Conservation (phyloP, 495 filamentous ascomycete species). For the Cetradonia linearis region DNA sequence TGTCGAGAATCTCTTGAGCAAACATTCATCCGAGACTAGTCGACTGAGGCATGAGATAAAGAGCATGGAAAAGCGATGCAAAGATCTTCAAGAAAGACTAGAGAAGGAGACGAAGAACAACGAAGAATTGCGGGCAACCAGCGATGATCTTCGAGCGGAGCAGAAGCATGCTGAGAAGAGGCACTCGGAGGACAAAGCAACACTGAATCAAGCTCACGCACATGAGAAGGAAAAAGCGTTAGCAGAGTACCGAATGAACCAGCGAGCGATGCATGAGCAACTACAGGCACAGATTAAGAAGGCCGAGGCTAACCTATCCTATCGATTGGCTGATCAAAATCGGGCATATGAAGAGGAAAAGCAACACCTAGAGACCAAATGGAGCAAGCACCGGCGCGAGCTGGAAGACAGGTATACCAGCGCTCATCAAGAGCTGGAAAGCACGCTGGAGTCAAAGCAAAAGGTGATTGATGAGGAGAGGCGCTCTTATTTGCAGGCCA, state of each 20-base stretch:
- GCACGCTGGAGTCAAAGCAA: constrained; percentile 14
- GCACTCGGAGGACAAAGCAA: constrained; percentile 21
- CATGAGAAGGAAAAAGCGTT: constrained; percentile 22
- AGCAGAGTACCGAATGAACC: constrained; percentile 23
- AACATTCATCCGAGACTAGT: constrained; percentile 40
- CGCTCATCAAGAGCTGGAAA: constrained; percentile 15
- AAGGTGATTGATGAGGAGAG: constrained; percentile 21
- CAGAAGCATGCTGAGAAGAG: constrained; percentile 22
- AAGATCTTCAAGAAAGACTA: constrained; percentile 39
- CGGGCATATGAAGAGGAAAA: constrained; percentile 19
- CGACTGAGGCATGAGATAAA: constrained; percentile 47
- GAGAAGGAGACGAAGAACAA: constrained; percentile 34
- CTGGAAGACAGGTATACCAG: constrained; percentile 19
- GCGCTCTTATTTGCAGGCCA: constrained; percentile 14
- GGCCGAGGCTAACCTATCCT: constrained; percentile 9
- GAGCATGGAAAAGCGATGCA: constrained; percentile 46
- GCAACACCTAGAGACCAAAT: constrained; percentile 10
- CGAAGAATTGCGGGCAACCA: constrained; percentile 37
- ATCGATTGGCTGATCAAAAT: constrained; percentile 12
- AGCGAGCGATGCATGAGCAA: constrained; percentile 21
- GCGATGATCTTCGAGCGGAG: constrained; percentile 31
- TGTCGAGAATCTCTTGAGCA: constrained; percentile 33
- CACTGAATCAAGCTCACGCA: constrained; percentile 21
- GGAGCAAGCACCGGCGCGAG: constrained; percentile 17
- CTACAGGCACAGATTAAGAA: constrained; percentile 21